Evolutionary conservation across 805 yeast genomes (phyloP), one percentile per base, ranked within the genome.

Genomic region (Saturnispora dispora): DNA sequence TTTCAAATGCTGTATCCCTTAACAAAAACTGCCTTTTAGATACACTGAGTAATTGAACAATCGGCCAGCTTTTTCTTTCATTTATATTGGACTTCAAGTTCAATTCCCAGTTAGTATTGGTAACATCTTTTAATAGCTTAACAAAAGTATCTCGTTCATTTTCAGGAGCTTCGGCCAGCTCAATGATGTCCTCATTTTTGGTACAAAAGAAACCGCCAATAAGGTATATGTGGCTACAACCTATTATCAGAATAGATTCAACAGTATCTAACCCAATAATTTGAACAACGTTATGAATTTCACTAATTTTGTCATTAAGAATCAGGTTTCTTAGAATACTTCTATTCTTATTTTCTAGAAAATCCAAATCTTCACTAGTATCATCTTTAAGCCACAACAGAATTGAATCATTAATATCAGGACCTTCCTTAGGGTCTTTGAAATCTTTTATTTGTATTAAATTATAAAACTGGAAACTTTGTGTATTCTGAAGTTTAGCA

Each of bases 1-100:
- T 66, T 60, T 88, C 96, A 35, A 88, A 61, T 0, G 93, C 96
- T 44, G 85, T 85, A 64, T 88, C 95, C 51, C 96, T 69, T 15
- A 88, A 69, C 18, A 88, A 64, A 59, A 88, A 88, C 37, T 84
- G 88, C 48, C 95, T 68, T 55, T 85, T 86, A 3, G 88, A 80
- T 11, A 83, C 78, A 4, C 84, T 80, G 0, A 80, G 76, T 18
- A 89, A 60, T 43, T 77, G 77, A 5, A 71, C 71, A 20, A 85
- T 58, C 23, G 77, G 73, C 93, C 95, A 87, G 13, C 73, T 67
- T 54, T 74, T 74, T 0, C 78, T 77, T 13, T 71, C 62, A 58
- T 83, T 86, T 9, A 48, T n/a, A 7, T 45, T 28, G 18, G 8
- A n/a, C 11, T 2, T 25, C 2, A 32, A 22, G 20, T 37, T n/a